Conservation (phyloP, 2,329 filamentous ascomycete genomes). For the Bipolaris gigantea region DNA sequence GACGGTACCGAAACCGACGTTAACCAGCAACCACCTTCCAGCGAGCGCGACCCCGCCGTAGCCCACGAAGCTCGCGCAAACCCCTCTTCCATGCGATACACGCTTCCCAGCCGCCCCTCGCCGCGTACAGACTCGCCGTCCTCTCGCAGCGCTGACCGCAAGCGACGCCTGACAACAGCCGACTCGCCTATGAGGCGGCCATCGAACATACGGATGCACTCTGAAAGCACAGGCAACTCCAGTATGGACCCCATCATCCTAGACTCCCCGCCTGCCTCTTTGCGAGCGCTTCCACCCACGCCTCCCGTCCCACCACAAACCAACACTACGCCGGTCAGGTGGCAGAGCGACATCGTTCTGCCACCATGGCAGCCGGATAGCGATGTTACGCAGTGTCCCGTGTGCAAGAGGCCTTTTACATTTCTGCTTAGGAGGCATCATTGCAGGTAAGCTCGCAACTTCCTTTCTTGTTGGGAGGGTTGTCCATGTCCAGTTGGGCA, state of each 20-base stretch:
- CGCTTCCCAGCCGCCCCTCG: constrained; percentile 25
- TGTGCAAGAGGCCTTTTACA: constrained; percentile 77
- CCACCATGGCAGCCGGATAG: constrained; percentile 88
- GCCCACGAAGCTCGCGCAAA: constrained; percentile 12
- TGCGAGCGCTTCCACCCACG: constrained; percentile 13
- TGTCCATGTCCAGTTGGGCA: background rate
- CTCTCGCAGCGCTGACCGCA: constrained; percentile 36
- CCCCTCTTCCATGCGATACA: constrained; percentile 17
- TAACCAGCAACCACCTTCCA: constrained; percentile 11
- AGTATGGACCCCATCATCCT: constrained; percentile 29
- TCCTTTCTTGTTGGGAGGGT: background rate
- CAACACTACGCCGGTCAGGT: constrained; percentile 15
- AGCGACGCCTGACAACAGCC: constrained; percentile 40
- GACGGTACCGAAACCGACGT: constrained; percentile 21
- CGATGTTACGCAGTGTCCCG: constrained; percentile 80
- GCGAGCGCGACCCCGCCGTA: constrained; percentile 4
- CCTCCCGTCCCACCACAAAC: constrained; percentile 17
- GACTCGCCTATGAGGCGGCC: constrained; percentile 37
- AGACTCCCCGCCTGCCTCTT: constrained; percentile 21
- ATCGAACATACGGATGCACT: constrained; percentile 31
- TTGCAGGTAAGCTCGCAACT: constrained; percentile 64
- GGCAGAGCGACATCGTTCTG: constrained; percentile 56
- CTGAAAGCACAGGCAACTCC: constrained; percentile 17
- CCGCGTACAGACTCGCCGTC: constrained; percentile 22
- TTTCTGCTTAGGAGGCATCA: constrained; percentile 91